These are phyloP conservation scores for Linnemannia elongata DNA, from an alignment of 192 early-diverging fungal genomes.

Conservation along the genomic window DNA sequence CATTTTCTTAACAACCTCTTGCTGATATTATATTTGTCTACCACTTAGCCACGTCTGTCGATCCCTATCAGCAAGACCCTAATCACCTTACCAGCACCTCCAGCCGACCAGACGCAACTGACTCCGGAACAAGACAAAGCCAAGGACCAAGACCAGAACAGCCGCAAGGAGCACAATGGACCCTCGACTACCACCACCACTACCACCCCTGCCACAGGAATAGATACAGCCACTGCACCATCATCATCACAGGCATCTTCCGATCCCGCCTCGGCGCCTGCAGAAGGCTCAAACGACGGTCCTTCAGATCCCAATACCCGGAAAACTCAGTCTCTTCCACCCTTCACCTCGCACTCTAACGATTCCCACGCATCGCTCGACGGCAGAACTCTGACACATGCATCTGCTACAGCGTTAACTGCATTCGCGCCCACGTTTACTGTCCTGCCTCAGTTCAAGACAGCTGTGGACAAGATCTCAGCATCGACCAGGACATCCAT, in stretches of 20 bases:
- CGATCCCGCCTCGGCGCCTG: neutral
- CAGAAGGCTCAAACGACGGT: neutral
- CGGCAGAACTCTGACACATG: neutral
- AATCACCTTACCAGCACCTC: neutral
- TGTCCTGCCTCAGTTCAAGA: constrained; percentile 40
- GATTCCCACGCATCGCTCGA: neutral
- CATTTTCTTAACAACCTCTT: neutral
- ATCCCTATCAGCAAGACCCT: constrained; percentile 26
- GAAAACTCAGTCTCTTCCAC: constrained; percentile 1
- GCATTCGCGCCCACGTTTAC: constrained; percentile 5
- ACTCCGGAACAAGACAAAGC: neutral
- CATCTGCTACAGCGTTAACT: neutral
- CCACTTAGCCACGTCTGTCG: constrained; percentile 28
- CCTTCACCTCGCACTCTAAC: constrained; percentile 9
- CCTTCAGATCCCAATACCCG: constrained; percentile 13
- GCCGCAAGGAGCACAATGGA: neutral
- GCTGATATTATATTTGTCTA: neutral
- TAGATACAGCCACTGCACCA: neutral
- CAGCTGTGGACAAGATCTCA: constrained; percentile 42
- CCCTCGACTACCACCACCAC: neutral
- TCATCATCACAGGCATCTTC: constrained; percentile 1
- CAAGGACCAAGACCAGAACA: neutral
- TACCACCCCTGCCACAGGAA: neutral
- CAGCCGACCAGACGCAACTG: neutral
- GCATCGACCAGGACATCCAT: constrained; percentile 39